phyloP scores from a whole-genome alignment of 352 stramenopile genomes.

The Pythium oligandrum region DNA sequence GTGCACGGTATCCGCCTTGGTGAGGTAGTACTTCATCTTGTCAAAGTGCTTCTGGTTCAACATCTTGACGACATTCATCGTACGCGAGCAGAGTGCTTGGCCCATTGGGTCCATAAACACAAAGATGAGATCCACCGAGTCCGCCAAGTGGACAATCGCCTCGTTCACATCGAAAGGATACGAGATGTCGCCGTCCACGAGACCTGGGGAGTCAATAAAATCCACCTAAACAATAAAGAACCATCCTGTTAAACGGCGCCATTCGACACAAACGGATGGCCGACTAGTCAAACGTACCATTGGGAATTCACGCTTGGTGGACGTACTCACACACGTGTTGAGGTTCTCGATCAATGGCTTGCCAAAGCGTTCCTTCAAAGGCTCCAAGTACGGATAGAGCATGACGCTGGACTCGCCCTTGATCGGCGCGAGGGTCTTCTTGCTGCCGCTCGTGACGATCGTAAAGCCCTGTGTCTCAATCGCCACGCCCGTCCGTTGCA shows the following conservation, averaged over 20 bases:
- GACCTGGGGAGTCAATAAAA: constrained; percentile 67
- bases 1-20: constrained; percentile 58
- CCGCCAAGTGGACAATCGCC: constrained; percentile 48
- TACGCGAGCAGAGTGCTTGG: constrained; percentile 58
- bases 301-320: constrained; percentile 39
- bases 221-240: constrained; percentile 26
- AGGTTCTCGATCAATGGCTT: constrained; percentile 61
- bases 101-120: constrained; percentile 67
- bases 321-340: constrained; percentile 50
- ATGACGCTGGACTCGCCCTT: constrained; percentile 60
- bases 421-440: constrained; percentile 50
- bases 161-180: constrained; percentile 71
- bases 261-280: not conserved
- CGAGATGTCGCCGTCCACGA: constrained; percentile 63
- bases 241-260: not conserved
- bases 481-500: constrained; percentile 54
- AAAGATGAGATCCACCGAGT: constrained; percentile 55
- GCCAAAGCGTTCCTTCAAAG: constrained; percentile 46
- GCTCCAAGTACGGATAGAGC: constrained; percentile 51
- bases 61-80: constrained; percentile 62
- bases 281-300: constrained; percentile 16
- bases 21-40: constrained; percentile 63
- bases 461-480: constrained; percentile 71
- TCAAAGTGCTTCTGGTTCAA: constrained; percentile 49
- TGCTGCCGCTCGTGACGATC: constrained; percentile 51